Conservation (phyloP, 2,329 filamentous ascomycete species). For the Gremmenia infestans region DNA sequence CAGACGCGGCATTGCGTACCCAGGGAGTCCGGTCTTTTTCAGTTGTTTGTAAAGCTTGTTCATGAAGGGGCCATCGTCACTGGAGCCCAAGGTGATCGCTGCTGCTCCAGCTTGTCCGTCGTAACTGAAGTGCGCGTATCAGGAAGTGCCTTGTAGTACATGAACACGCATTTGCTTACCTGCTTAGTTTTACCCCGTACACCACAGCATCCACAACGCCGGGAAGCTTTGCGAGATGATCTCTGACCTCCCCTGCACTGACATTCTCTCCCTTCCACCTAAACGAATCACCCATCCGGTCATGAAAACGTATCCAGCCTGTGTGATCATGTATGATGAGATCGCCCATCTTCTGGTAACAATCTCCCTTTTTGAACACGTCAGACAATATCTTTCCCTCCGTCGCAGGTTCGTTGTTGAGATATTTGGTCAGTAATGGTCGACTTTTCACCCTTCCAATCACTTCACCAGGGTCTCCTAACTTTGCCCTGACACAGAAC, state of each 20-base stretch:
- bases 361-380: constrained; percentile 41
- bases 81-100: constrained; percentile 38
- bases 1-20: constrained; percentile 42
- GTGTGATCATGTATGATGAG: constrained; percentile 36
- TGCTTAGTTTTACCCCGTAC: constrained; percentile 37
- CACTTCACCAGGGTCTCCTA: constrained; percentile 40
- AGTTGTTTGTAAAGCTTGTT: constrained; percentile 34
- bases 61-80: constrained; percentile 34
- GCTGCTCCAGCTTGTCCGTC: constrained; percentile 45
- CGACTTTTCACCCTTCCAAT: constrained; percentile 39
- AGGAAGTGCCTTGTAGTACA: background rate
- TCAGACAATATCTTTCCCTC: constrained; percentile 40
- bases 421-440: constrained; percentile 37
- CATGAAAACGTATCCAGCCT: constrained; percentile 42
- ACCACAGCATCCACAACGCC: constrained; percentile 40
- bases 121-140: constrained; percentile 32
- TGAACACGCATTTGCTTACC: constrained; percentile 26
- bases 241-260: constrained; percentile 40
- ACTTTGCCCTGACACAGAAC: constrained; percentile 35
- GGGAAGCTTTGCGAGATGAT: constrained; percentile 38
- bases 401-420: constrained; percentile 37
- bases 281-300: constrained; percentile 49
- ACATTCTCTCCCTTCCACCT: constrained; percentile 49
- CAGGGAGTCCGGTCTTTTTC: constrained; percentile 40
- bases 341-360: constrained; percentile 42